These are phyloP conservation scores for Pichia scutulata DNA, from an alignment of 805 yeast species.

Conservation along the genomic window DNA sequence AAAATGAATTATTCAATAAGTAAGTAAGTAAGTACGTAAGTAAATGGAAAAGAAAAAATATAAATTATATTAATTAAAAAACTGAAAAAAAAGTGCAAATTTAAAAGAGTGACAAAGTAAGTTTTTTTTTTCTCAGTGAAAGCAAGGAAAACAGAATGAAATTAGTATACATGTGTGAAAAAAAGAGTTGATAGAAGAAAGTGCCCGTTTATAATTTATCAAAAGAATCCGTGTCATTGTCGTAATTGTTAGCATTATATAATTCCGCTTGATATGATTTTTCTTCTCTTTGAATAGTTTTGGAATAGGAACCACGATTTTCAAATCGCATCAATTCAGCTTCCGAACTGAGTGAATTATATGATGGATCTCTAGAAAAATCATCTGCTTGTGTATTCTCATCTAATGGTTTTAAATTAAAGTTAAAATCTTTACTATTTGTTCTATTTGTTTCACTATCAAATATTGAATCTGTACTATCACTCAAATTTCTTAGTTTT, in stretches of 20 bases:
- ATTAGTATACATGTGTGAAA: neutral
- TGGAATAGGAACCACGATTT: conserved; percentile 6
- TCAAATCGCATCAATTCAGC: conserved; percentile 13
- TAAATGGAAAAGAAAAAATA: too few species aligned
- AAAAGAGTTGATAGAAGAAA: neutral
- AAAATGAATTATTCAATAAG: neutral
- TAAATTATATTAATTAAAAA: neutral
- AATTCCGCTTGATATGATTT: conserved; percentile 9
- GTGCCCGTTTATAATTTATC: neutral
- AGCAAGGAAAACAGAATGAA: neutral
- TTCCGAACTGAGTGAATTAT: conserved; percentile 6
- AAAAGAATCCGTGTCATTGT: neutral
- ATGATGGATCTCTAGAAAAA: conserved; percentile 8
- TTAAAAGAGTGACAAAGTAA: neutral
- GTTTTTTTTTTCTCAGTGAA: neutral
- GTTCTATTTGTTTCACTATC: neutral
- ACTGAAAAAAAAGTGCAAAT: neutral
- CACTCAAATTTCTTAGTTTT: conserved; percentile 1
- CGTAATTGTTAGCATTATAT: conserved; percentile 1
- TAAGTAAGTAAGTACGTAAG: neutral
- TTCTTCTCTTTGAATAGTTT: conserved; percentile 4
- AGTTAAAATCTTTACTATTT: neutral
- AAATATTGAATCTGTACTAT: conserved; percentile 3
- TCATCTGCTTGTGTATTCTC: conserved; percentile 1
- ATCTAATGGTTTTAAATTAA: conserved; percentile 3